Conservation (phyloP, 768 basidiomycete genomes). For the Termitomyces eurrhizus region DNA sequence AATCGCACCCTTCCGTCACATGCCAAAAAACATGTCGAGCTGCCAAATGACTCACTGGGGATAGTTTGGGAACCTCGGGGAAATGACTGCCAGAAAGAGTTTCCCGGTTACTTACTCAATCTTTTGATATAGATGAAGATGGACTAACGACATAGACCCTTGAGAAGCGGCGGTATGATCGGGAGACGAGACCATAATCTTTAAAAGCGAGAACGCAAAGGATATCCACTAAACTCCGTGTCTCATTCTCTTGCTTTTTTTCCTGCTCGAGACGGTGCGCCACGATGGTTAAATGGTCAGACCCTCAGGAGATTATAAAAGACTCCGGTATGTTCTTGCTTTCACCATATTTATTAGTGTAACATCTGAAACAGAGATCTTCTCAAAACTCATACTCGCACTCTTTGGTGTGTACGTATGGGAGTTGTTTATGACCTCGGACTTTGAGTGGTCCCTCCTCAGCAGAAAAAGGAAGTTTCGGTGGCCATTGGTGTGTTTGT, state of each 20-base stretch:
- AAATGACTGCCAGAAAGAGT: not conserved
- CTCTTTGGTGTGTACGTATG: slow-evolving; percentile 65
- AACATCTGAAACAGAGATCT: slow-evolving; percentile 38
- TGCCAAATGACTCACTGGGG: slow-evolving; percentile 8
- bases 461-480: slow-evolving; percentile 53
- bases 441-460: slow-evolving; percentile 67
- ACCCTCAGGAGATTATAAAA: slow-evolving; percentile 37
- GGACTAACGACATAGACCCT: slow-evolving; percentile 10
- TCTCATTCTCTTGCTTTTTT: not conserved
- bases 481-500: slow-evolving; percentile 61
- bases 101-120: slow-evolving; percentile 1
- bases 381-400: slow-evolving; percentile 56
- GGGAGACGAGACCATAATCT: slow-evolving; percentile 13
- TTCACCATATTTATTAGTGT: not conserved
- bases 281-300: slow-evolving; percentile 45
- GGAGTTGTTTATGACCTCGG: slow-evolving; percentile 60
- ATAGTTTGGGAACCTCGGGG: slow-evolving; percentile 1
- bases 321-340: slow-evolving; percentile 32
- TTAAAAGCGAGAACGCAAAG: slow-evolving; percentile 13
- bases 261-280: not conserved
- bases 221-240: not conserved
- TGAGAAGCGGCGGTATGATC: slow-evolving; percentile 22
- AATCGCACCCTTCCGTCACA: slow-evolving; percentile 12
- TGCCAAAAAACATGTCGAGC: not conserved
- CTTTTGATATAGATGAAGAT: slow-evolving; percentile 9